Conservation (phyloP, 345 rosid genomes). For the Eucalyptus rudis region DNA sequence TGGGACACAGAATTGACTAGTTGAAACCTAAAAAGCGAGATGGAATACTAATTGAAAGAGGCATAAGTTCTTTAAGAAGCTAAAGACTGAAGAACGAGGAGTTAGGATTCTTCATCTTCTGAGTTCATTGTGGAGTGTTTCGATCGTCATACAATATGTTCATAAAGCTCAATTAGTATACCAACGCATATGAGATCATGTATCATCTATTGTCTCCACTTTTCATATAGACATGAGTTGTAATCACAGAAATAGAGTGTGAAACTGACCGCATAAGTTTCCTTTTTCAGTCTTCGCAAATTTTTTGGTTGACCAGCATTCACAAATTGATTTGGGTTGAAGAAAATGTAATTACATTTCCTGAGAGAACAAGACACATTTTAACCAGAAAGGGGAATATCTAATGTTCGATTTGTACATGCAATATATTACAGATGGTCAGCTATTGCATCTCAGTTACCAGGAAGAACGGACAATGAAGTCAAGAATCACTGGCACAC, state of each 20-base stretch:
- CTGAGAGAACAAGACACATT: background rate
- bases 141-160: background rate
- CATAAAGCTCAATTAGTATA: background rate
- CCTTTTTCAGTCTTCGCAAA: background rate
- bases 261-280: background rate
- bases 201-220: background rate
- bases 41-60: background rate
- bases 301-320: background rate
- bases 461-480: slow-evolving; percentile 51
- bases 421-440: slow-evolving; percentile 30
- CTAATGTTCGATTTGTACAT: background rate
- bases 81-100: background rate
- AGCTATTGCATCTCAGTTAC: slow-evolving; percentile 40
- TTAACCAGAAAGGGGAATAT: background rate
- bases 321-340: background rate
- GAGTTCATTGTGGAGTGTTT: background rate
- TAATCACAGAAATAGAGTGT: background rate
- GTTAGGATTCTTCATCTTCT: background rate
- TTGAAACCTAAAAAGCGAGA: background rate
- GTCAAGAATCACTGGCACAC: slow-evolving; percentile 65
- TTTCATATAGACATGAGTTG: background rate
- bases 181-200: background rate
- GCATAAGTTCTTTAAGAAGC: background rate
- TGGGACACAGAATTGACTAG: background rate
- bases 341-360: background rate